Evolutionary conservation across 1,284 basidiomycete species (phyloP), one percentile per base, ranked within the genome.

Genomic region (Ustilago shanxiensis): DNA sequence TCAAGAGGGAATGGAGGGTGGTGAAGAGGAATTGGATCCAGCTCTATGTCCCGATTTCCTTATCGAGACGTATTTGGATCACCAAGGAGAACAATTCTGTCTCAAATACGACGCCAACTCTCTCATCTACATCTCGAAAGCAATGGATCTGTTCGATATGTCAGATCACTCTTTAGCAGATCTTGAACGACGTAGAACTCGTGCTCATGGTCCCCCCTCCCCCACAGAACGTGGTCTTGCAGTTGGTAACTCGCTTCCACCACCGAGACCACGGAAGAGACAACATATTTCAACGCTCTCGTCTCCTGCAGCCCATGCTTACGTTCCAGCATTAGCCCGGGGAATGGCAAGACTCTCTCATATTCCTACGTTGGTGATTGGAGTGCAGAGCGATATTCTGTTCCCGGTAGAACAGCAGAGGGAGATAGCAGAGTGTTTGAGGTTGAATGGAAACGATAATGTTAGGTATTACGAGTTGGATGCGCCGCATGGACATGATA

Each of bases 61-160:
- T 57, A 99, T 99, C 81, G 97, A 99, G 87, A 98, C 96, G 0
- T 99, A 99, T 85, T 91, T 99, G 64, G 97, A 99, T 86, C 95
- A 98, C 87, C 96, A 98, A 60, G 85, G 85, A 35, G 84, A 85
- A 87, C 91, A 95, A 83, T 99, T 99, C 88, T 99, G 96, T 86
- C 89, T 98, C 66, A 99, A 98, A 86, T 99, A 99, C 87, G 96
- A 99, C 86, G 96, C 97, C 68, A 99, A 99, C 88, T 97, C 95
- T 3, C 91, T 99, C 86, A 95, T 99, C 82, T 99, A 99, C 88
- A 83, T 83, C 74, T 95, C 93, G 22, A 99, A 99, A 88, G 96
- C 97, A 20, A 99, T 99, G 96, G 96, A 99, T 87, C 89, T 99
- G 1, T 99, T 99, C 86, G 96, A 98, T 88, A 92, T 99, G 91